Base-by-base conservation (phyloP, 176 grass and related monocot species). In the Aegilops longissima region DNA sequence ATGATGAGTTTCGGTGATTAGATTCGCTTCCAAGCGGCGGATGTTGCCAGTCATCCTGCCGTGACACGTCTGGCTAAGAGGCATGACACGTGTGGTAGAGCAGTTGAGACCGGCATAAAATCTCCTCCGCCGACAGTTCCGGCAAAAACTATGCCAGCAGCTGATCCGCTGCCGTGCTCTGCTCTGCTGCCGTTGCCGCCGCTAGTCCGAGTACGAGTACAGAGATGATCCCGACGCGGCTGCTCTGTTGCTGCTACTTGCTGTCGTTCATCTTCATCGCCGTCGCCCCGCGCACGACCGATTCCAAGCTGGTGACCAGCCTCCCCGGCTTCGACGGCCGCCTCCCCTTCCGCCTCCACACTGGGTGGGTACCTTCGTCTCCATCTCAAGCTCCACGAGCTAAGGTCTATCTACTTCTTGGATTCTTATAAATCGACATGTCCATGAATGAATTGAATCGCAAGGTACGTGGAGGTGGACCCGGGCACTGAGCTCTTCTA, bases 401-500 rank as follows among this genome's bases (percentile, higher is more conserved):
- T 13, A 13, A 64, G 1, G 44, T 13, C 13, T 24, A n/a, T 17
- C 61, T 23, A 23, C 3, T 23, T 12, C 67, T 12, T 40, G 4
- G 21, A 24, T 72, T 73, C 9, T 66, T 35, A 13, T 31, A 5
- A 42, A 12, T 27, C 56, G 27, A 62, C 23, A 45, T 84, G 25
- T 0, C 2, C 38, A 29, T 42, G 18, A 27, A 11, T 63, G 5
- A 24, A 78, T 52, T 33, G 5, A 47, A 36, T 62, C 23, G 16
- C 3, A 71, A 90, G 91, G 86, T 95, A 91, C 67, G 85, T 90
- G 39, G 67, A 61, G 52, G 89, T 96, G 76, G 94, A 90, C 39
- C 75, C 86, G 74, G 78, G 87, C 49, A 63, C 58, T 11, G 87
- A 96, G 85, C 72, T 96, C 12, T 93, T 96, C 73, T 96, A 93